Base-by-base conservation (phyloP, 176 grass and related monocot genomes). In the Oryza meyeriana region DNA sequence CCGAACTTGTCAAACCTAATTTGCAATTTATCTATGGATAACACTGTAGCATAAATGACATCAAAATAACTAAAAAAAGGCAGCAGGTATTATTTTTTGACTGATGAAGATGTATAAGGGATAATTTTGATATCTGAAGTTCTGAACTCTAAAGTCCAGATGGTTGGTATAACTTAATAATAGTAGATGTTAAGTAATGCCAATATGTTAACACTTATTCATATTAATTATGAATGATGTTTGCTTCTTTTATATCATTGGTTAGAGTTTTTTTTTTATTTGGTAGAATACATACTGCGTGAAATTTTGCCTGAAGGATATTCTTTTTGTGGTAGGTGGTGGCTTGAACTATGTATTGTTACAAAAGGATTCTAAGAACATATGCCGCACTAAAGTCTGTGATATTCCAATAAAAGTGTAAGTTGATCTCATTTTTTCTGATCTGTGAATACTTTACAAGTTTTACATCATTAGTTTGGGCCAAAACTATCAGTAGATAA, bases 361-460 rank as follows among this genome's bases (percentile, higher is more conserved):
- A 29, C 83, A 77, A 78, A 89, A 81, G 83, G 83, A 89, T 65
- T 11, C 0, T 6, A 89, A 81, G 72, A 71, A 27, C 58, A 89
- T 89, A 72, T 85, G 88, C 78, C 66, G 83, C 17, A 77, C 65
- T n/a, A 89, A 72, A 89, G 66, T 71, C 55, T 85, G 13, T 85
- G 78, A 89, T 30, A 57, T 45, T 85, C 66, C 65, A 39, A 61
- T 77, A 58, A 42, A 89, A 82, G 78, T 89, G 83, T 89, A 85
- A 89, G 83, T 85, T 89, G 57, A 45, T 39, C 59, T 27, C 33
- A 71, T 34, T 64, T 59, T 79, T 71, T 17, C 26, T 17, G 25
- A 40, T 58, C 18, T n/a, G 8, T 81, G 22, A 22, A 76, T 80
- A 52, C 47, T 52, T 65, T 29, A 38, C 79, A 36, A 55, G 40